Evolutionary conservation across 441 rosid species (phyloP).

Genomic region (Rhodomyrtus psidioides): DNA sequence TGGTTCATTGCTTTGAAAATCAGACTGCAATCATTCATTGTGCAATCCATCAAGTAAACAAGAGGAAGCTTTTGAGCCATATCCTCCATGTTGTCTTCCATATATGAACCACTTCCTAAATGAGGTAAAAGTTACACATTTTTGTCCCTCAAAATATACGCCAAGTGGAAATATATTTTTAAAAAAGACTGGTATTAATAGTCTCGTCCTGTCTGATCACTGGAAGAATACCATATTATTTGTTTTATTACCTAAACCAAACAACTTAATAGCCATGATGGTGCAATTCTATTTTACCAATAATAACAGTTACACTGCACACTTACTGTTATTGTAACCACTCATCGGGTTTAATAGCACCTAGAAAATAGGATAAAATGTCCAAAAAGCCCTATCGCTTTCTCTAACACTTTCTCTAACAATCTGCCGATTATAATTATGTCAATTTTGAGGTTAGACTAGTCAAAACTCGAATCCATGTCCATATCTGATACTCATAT

Average conservation of each 20-base stretch:
- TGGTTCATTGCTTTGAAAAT: slow-evolving; percentile 52
- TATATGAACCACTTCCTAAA: slow-evolving; percentile 11
- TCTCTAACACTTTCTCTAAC: neutral
- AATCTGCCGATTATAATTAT: neutral
- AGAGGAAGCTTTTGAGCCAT: slow-evolving; percentile 38
- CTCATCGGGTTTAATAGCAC: neutral
- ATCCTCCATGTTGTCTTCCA: slow-evolving; percentile 43
- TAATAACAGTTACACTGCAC: too few species aligned
- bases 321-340: too few species aligned
- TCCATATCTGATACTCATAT: neutral
- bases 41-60: slow-evolving; percentile 86
- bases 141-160: neutral
- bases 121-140: neutral
- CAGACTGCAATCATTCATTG: slow-evolving; percentile 81
- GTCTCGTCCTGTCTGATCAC: neutral
- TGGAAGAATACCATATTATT: neutral
- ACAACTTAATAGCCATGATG: too few species aligned
- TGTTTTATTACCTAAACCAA: too few species aligned
- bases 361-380: neutral
- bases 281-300: too few species aligned
- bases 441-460: neutral
- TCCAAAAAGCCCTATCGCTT: neutral
- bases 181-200: neutral
- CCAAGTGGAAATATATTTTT: neutral
- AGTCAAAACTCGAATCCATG: neutral